These are phyloP conservation scores for Thraustochytrium striatum DNA, from an alignment of 352 stramenopile genomes.

Conservation along the genomic window DNA sequence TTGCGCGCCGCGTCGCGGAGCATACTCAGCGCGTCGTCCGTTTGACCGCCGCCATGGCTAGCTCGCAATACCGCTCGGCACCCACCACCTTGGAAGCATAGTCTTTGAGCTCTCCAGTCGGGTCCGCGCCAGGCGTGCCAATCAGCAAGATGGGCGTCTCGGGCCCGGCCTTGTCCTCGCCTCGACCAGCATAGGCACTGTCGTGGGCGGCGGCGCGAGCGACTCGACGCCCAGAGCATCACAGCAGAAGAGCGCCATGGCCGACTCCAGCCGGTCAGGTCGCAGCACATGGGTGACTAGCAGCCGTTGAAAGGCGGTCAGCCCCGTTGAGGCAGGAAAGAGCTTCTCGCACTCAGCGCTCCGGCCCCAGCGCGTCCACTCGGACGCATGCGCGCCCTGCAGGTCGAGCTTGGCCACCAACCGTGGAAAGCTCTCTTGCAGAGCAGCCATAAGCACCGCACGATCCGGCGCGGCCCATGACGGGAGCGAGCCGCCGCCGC, in stretches of 20 bases:
- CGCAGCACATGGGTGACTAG: slow-evolving; percentile 83
- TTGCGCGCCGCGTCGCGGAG: slow-evolving; percentile 68
- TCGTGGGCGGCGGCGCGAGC: slow-evolving; percentile 63
- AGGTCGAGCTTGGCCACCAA: slow-evolving; percentile 65
- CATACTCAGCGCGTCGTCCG: slow-evolving; percentile 79
- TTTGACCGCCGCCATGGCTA: slow-evolving; percentile 86
- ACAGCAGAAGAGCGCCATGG: slow-evolving; percentile 81
- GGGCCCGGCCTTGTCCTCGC: slow-evolving; percentile 20
- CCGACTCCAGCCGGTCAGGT: slow-evolving; percentile 78
- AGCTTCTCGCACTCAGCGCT: slow-evolving; percentile 77
- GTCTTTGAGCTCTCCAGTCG: slow-evolving; percentile 85
- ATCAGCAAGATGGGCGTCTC: slow-evolving; percentile 78
- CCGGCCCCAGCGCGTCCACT: slow-evolving; percentile 83
- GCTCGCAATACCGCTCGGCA: slow-evolving; percentile 78
- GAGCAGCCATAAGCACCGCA: slow-evolving; percentile 70
- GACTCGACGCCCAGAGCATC: slow-evolving; percentile 76
- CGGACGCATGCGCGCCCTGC: slow-evolving; percentile 67
- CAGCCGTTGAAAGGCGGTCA: slow-evolving; percentile 83
- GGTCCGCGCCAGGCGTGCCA: slow-evolving; percentile 84
- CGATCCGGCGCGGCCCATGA: slow-evolving; percentile 70
- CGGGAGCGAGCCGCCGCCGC: slow-evolving; percentile 46
- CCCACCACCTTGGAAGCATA: slow-evolving; percentile 76
- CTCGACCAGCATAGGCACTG: slow-evolving; percentile 52
- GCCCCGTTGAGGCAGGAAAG: slow-evolving; percentile 69
- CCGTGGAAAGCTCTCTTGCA: slow-evolving; percentile 69